Conservation (phyloP, 2,329 filamentous ascomycete genomes). For the Colletotrichum graminicola region DNA sequence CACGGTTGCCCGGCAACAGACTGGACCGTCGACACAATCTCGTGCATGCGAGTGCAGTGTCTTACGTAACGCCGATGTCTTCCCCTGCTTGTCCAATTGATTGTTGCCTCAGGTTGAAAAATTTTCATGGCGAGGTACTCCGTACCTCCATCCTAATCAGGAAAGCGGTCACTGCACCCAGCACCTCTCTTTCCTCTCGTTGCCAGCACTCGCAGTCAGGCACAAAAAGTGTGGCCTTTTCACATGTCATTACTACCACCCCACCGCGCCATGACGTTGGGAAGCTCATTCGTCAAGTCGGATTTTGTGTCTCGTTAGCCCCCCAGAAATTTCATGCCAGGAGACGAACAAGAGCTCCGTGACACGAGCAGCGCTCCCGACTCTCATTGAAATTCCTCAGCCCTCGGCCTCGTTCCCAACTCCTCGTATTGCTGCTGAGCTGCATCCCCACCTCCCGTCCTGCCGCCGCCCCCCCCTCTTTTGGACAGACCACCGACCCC, state of each 20-base stretch:
- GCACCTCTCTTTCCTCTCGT: not conserved
- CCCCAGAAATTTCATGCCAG: conserved; percentile 19
- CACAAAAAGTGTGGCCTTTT: conserved; percentile 30
- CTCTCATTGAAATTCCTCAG: conserved; percentile 9
- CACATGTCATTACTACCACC: conserved; percentile 30
- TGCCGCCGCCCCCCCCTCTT: not conserved
- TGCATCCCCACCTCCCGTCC: conserved; percentile 3
- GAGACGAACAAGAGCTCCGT: conserved; percentile 12
- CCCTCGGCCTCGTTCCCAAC: not conserved
- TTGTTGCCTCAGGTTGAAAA: not conserved
- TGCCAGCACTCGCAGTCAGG: not conserved
- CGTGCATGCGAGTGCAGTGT: rapidly evolving
- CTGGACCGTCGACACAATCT: not conserved
- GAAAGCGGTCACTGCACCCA: not conserved
- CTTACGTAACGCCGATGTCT: not conserved
- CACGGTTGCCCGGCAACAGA: conserved; percentile 31
- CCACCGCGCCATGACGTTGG: conserved; percentile 37
- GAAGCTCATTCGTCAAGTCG: conserved; percentile 38
- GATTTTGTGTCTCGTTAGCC: conserved; percentile 32
- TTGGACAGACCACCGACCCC: not conserved
- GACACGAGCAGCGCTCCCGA: conserved; percentile 11
- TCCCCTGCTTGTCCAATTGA: not conserved
- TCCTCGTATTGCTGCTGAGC: not conserved
- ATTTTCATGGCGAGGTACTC: too few relatives aligned
- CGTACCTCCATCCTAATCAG: not conserved